Evolutionary conservation across 83 land plant genomes (phyloP), one percentile per base, ranked within the genome.

Genomic region (Picea abies): DNA sequence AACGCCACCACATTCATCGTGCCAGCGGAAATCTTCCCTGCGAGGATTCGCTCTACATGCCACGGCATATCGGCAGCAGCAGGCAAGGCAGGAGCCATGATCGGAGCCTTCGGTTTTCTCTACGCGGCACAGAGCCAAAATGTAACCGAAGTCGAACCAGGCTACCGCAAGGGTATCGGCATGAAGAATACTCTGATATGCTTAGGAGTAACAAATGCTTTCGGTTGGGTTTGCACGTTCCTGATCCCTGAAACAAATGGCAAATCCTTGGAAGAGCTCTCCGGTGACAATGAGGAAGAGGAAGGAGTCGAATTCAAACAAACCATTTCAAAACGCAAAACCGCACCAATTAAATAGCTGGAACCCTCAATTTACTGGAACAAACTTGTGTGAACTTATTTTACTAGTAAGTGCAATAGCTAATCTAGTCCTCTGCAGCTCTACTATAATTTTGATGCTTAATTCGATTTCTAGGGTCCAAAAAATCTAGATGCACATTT

Each of bases 1-100:
- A 92, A 91, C 79, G 85, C 87, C 70, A 91, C 91, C 37, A 91
- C 93, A 14, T 91, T 91, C 84, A 88, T 91, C 4, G 92, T 91
- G 22, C 93, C 93, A 4, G 86, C 93, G 1, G 93, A 91, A 88
- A 82, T 89, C 39, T 89, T 84, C 80, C 91, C 91, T 0, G 91
- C 91, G 0, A 79, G 89, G 68, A 41, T 89, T 64, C 66, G 91
- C 11, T 82, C 89, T 0, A 89, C 91, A 0, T 89, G 91, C 80
- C 91, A 89, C 26, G 91, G 91, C 15, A 56, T 56, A 56, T 56
- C 58, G 58, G 58, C 58, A 56, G 58, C 58, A 56, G 58, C 23
- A 85, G 91, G 91, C 32, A 89, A 86, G 70, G 80, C 80, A 5
- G 91, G 91, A 2, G 91, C 91, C 22, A 87, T 86, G 0, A 20